Evolutionary conservation across 352 stramenopile genomes (phyloP).

Genomic region (Phytophthora pisi): DNA sequence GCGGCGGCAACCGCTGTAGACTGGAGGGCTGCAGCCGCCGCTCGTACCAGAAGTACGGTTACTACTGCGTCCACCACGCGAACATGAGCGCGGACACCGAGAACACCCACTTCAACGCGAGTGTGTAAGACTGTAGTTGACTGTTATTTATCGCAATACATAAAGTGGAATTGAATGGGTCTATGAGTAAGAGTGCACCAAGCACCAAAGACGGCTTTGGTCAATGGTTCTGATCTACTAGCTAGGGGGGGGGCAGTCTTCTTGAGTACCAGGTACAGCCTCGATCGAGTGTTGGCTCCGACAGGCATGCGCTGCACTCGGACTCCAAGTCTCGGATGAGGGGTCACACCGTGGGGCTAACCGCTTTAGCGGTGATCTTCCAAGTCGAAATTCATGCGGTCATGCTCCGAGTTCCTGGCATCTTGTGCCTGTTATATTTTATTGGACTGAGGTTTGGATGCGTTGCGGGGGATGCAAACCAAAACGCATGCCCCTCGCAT

Average conservation of each 20-base stretch:
- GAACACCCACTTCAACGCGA: conserved; percentile 4
- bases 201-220: background rate
- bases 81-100: conserved; percentile 6
- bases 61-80: conserved; percentile 63
- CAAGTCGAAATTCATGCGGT: no score
- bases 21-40: conserved; percentile 60
- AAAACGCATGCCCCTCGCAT: no score
- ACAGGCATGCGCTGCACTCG: no score
- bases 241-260: background rate
- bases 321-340: background rate
- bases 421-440: background rate
- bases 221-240: background rate
- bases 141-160: conserved; percentile 22
- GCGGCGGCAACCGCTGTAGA: conserved; percentile 65
- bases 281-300: background rate
- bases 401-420: background rate
- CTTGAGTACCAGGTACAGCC: background rate
- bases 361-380: background rate
- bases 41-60: conserved; percentile 67
- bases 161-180: background rate
- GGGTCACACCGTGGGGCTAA: background rate
- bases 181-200: background rate
- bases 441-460: background rate
- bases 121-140: conserved; percentile 8
- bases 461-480: background rate